These are phyloP conservation scores for Salvia miltiorrhiza DNA, from an alignment of 257 asterid species.

Conservation along the genomic window DNA sequence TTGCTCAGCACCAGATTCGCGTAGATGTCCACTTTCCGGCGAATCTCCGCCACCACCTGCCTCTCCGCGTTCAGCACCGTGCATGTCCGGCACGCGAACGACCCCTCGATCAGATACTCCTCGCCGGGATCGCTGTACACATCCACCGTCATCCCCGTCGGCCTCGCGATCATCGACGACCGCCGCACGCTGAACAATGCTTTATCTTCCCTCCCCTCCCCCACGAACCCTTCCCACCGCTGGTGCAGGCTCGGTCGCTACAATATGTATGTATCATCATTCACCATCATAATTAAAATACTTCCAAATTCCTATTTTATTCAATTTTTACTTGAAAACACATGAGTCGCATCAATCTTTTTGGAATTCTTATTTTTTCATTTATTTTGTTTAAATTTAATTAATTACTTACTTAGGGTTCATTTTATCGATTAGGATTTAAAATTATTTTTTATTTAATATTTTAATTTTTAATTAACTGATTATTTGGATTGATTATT, in stretches of 20 bases:
- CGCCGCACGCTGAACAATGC: slow-evolving; percentile 48
- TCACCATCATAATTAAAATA: no score
- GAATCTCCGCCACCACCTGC: slow-evolving; percentile 59
- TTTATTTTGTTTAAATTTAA: no score
- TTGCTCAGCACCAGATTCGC: slow-evolving; percentile 61
- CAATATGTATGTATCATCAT: no score
- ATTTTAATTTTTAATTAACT: no score
- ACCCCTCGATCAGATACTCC: slow-evolving; percentile 67
- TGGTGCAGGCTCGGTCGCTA: slow-evolving; percentile 81
- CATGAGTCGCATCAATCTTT: no score
- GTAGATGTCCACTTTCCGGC: slow-evolving; percentile 59
- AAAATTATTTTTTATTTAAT: no score
- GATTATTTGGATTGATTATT: no score
- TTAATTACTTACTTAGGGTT: no score
- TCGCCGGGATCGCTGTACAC: slow-evolving; percentile 30
- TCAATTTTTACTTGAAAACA: no score
- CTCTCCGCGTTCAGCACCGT: slow-evolving; percentile 32
- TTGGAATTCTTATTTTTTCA: no score
- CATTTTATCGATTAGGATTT: no score
- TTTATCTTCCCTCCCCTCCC: slow-evolving; percentile 50
- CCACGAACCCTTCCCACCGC: slow-evolving; percentile 72
- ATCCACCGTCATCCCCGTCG: slow-evolving; percentile 39
- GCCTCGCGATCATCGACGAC: slow-evolving; percentile 43
- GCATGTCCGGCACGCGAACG: slow-evolving; percentile 56
- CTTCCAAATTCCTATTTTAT: no score